A percentile compares a stretch with the other conserved stretches of the same genome.
Conservation (phyloP, 768 basidiomycete species). For the Hydnum rufescens region DNA sequence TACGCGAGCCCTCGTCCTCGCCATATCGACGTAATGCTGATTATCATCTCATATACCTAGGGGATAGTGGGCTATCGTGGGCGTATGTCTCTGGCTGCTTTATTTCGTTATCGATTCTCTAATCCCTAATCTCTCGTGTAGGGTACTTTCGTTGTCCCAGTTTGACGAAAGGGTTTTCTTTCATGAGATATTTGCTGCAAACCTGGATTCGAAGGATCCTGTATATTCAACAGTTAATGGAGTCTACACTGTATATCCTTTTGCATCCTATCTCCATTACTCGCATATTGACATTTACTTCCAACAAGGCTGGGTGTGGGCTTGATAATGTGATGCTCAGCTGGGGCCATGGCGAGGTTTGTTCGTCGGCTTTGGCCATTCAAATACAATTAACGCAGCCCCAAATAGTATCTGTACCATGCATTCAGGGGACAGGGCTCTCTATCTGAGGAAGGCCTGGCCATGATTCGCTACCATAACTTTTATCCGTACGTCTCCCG, state of each 20-base stretch:
- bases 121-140: constrained; percentile 13
- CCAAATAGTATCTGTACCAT: too few species aligned
- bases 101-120: not conserved
- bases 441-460: too few species aligned
- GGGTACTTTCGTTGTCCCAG: constrained; percentile 64
- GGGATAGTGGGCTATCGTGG: constrained; percentile 92
- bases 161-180: constrained; percentile 60
- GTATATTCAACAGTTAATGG: constrained; percentile 55
- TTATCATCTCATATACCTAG: constrained; percentile 14
- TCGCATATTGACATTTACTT: not conserved
- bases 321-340: constrained; percentile 75
- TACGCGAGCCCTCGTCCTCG: constrained; percentile 12
- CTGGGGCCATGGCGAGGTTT: constrained; percentile 89
- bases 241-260: constrained; percentile 27
- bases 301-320: constrained; percentile 42
- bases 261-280: not conserved
- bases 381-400: too few species aligned
- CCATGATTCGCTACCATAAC: too few species aligned
- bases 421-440: too few species aligned
- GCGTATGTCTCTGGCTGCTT: constrained; percentile 28
- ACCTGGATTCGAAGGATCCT: constrained; percentile 42
- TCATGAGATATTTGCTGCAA: constrained; percentile 53
- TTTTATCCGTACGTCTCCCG: too few species aligned
- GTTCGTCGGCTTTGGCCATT: too few species aligned
- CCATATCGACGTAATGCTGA: constrained; percentile 2